Evolutionary conservation across 1,139 yeast genomes (phyloP).

Genomic region (Candida tetrigidarum): DNA sequence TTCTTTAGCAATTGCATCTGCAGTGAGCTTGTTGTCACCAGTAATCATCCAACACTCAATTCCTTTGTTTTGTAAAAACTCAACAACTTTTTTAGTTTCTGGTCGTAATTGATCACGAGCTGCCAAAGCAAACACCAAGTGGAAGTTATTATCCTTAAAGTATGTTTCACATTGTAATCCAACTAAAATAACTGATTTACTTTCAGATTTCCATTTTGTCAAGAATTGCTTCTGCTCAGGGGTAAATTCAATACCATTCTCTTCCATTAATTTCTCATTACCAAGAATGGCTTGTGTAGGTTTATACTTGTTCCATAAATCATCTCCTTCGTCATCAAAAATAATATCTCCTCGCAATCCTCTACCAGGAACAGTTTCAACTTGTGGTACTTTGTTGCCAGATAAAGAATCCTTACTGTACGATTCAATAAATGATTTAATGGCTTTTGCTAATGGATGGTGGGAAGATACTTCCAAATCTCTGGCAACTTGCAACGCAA

Average conservation of each 20-base stretch:
- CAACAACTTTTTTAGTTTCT: constrained; percentile 60
- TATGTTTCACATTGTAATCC: constrained; percentile 40
- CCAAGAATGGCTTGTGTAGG: constrained; percentile 60
- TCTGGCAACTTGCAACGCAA: constrained; percentile 54
- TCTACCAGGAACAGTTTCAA: constrained; percentile 59
- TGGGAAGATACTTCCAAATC: constrained; percentile 68
- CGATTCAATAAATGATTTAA: constrained; percentile 44
- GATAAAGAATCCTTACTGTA: constrained; percentile 23
- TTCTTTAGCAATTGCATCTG: constrained; percentile 66
- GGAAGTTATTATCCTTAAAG: constrained; percentile 33
- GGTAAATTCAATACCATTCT: constrained; percentile 37
- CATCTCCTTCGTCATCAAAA: constrained; percentile 22
- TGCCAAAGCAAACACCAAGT: constrained; percentile 53
- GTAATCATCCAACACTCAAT: constrained; percentile 73
- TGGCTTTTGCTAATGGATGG: constrained; percentile 72
- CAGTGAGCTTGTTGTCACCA: constrained; percentile 73
- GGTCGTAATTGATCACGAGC: constrained; percentile 68
- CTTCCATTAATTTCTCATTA: constrained; percentile 59
- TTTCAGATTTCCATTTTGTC: constrained; percentile 60
- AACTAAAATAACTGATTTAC: constrained; percentile 65
- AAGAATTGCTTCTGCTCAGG: constrained; percentile 32
- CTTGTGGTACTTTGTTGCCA: constrained; percentile 49
- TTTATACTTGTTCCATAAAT: constrained; percentile 31
- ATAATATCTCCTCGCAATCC: constrained; percentile 55
- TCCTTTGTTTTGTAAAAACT: constrained; percentile 43